A percentile compares a stretch with the other conserved stretches of the same genome.
phyloP scores from a whole-genome alignment of 129 eudicot species.

The Gnaphalium uliginosum region DNA sequence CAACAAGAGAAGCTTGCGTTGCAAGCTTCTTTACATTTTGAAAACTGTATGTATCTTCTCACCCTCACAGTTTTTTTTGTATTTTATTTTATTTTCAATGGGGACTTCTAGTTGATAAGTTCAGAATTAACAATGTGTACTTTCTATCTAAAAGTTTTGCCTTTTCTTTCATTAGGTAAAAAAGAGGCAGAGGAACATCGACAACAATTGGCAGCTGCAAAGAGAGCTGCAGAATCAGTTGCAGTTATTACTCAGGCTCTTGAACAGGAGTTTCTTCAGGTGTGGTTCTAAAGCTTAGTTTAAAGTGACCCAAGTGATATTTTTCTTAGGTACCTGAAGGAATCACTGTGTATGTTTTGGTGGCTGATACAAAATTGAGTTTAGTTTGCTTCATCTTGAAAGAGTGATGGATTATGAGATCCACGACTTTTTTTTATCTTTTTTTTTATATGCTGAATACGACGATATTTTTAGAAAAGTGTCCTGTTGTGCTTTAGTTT shows the following conservation, averaged over 20 bases:
- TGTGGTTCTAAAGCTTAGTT: slow-evolving; percentile 29
- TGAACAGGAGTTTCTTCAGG: slow-evolving; percentile 71
- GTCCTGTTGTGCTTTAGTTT: neutral
- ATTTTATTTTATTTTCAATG: neutral
- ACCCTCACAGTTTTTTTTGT: neutral
- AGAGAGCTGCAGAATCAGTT: slow-evolving; percentile 73
- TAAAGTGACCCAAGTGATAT: neutral
- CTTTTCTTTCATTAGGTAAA: slow-evolving; percentile 45
- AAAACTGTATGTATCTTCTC: slow-evolving; percentile 52
- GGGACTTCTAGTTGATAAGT: neutral
- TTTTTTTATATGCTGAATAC: neutral
- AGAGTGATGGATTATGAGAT: neutral
- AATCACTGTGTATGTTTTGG: no score
- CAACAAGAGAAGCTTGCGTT: slow-evolving; percentile 73
- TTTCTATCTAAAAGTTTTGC: neutral
- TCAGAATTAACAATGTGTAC: neutral
- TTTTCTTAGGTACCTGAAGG: neutral
- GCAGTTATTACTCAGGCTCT: slow-evolving; percentile 62
- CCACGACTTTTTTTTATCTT: neutral
- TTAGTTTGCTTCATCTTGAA: no score
- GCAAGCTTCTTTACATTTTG: slow-evolving; percentile 63
- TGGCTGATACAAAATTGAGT: no score
- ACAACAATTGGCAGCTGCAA: slow-evolving; percentile 61
- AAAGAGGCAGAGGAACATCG: slow-evolving; percentile 48
- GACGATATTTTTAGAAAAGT: neutral